Evolutionary conservation across 352 stramenopile genomes (phyloP).

Genomic region (Phytophthora pistaciae): DNA sequence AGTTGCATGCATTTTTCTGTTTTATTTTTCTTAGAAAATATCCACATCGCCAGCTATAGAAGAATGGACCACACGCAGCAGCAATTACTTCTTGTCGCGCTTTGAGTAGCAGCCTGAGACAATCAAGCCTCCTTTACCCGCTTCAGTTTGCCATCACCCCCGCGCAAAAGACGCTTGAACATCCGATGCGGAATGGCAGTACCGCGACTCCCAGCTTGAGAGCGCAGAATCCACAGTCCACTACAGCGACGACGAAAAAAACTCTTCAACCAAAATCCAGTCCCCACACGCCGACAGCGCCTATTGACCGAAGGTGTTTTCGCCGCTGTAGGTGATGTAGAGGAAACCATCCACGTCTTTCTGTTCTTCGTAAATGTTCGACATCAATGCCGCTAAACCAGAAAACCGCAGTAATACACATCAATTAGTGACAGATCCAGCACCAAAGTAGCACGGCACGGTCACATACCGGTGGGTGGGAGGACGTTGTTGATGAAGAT

Average conservation of each 20-base stretch:
- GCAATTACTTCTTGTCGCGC: slow-evolving; percentile 42
- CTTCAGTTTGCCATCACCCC: slow-evolving; percentile 12
- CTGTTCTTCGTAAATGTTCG: slow-evolving; percentile 99
- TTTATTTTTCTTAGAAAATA: slow-evolving; percentile 42
- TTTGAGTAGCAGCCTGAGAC: slow-evolving; percentile 6
- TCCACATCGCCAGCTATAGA: slow-evolving; percentile 46
- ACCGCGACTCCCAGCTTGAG: slow-evolving; percentile 12
- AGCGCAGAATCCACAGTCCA: slow-evolving; percentile 9
- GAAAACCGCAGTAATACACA: slow-evolving; percentile 15
- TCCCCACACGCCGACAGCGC: slow-evolving; percentile 19
- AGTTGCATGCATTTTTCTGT: slow-evolving; percentile 49
- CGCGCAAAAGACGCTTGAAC: slow-evolving; percentile 7
- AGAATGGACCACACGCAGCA: slow-evolving; percentile 40
- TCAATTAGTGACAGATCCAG: background rate
- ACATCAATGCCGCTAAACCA: slow-evolving; percentile 95
- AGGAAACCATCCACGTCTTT: slow-evolving; percentile 99
- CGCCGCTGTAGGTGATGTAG: slow-evolving; percentile 99
- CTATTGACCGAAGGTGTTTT: slow-evolving; percentile 98
- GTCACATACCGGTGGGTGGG: slow-evolving; percentile 91
- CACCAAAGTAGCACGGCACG: background rate
- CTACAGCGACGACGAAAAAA: slow-evolving; percentile 35
- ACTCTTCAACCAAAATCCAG: slow-evolving; percentile 49
- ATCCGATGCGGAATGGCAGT: slow-evolving; percentile 9
- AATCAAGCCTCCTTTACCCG: slow-evolving; percentile 13
- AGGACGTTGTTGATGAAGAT: slow-evolving; percentile 99